Evolutionary conservation across 768 basidiomycete genomes (phyloP), one percentile per base, ranked within the genome.

Genomic region (Sporobolomyces phaffii): DNA sequence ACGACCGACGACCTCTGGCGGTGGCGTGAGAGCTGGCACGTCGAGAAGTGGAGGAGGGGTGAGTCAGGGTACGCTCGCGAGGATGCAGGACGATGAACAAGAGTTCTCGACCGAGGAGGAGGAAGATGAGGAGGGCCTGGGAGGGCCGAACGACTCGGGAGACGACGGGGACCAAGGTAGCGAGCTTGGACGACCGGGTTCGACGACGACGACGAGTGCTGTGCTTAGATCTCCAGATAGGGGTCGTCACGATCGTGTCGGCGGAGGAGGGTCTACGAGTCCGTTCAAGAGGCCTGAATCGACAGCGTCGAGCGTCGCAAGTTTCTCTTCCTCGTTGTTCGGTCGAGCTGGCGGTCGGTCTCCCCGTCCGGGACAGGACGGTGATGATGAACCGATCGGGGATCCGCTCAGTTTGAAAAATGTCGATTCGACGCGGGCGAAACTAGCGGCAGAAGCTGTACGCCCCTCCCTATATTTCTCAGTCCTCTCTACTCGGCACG

Each of bases 371-470:
- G 36, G 52, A 40, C 6, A 43, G 9, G 66, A 40, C 18, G 44
- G 26, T 18, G 50, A 22, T 13, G 50, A 26, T 31, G 56, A 52
- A 20, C 47, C 50, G 44, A 38, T 5, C 31, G 29, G 51, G 51
- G 51, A 44, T 17, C 54, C 54, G 38, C 22, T 56, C 11, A 43
- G 40, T 56, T 31, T 56, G 54, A 56, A 29, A 20, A 40, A 15
- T 6, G 5, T 4, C 6, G 54, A 56, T 56, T 43, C 40, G 38
- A 41, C 40, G 10, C 9, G 38, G 38, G 38, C 38, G n/a, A n/a
- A n/a, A 36, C 51, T 22, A 38, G 41, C 47, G 24, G 13, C 18
- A 26, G 54, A 36, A 28, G 40, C 52, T 17, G 57, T 62, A 40
- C 40, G 31, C 29, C 8, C 33, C 28, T 24, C 18, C 7, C 6